A percentile compares a stretch with the other conserved stretches of the same genome.
These are phyloP conservation scores for Termitomyces sp. DNA, from an alignment of 768 basidiomycete species.

Conservation along the genomic window DNA sequence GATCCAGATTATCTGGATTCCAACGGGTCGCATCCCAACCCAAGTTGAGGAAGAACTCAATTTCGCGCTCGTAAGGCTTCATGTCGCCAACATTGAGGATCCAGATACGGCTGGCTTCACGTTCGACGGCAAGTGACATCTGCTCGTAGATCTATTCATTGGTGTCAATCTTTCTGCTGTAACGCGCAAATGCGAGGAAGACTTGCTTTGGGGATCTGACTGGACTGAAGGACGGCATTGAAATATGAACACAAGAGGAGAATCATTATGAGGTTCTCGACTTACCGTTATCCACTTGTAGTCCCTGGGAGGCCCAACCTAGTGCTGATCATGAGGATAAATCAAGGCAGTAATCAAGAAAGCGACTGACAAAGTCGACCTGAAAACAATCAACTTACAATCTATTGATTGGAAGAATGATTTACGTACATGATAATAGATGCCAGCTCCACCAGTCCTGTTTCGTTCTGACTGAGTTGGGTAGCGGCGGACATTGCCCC, in stretches of 20 bases:
- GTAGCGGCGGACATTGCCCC: conserved; percentile 65
- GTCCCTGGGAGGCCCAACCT: conserved; percentile 59
- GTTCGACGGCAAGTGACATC: conserved; percentile 60
- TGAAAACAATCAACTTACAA: conserved; percentile 15
- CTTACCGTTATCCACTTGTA: conserved; percentile 68
- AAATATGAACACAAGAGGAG: background rate
- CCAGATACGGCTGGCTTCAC: conserved; percentile 57
- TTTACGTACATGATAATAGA: conserved; percentile 56
- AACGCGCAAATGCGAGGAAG: background rate
- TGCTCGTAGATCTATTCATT: conserved; percentile 55
- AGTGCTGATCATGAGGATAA: background rate
- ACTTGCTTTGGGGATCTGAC: background rate
- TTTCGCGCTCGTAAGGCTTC: conserved; percentile 68
- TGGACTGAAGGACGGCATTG: background rate
- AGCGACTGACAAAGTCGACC: conserved; percentile 39
- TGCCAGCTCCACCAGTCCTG: conserved; percentile 61
- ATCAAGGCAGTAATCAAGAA: background rate
- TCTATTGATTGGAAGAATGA: background rate
- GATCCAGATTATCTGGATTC: conserved; percentile 46
- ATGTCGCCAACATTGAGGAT: conserved; percentile 76
- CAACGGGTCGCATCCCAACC: conserved; percentile 57
- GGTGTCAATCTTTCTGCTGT: background rate
- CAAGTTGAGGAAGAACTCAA: conserved; percentile 60
- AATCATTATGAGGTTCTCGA: background rate
- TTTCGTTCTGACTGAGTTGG: conserved; percentile 48